Evolutionary conservation across 352 stramenopile species (phyloP).

Genomic region (Phytophthora constricta): DNA sequence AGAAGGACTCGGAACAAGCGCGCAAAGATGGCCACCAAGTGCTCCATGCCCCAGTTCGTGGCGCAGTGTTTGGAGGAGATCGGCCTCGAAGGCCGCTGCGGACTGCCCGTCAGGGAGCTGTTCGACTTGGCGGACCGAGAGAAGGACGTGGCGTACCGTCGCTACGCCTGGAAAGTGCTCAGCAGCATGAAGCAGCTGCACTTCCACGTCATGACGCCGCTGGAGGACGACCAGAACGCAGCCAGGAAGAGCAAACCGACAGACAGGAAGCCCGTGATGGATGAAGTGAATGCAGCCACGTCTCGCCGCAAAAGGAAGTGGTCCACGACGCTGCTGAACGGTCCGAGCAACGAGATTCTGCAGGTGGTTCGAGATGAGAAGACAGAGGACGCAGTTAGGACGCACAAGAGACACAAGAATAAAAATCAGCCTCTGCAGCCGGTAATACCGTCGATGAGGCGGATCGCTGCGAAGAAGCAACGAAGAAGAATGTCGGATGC

Average conservation of each 20-base stretch:
- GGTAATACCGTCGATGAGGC: conserved; percentile 56
- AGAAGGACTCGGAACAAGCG: background rate
- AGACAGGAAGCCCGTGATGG: conserved; percentile 19
- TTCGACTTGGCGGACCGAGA: conserved; percentile 66
- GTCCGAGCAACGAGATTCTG: conserved; percentile 6
- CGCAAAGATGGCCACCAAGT: conserved; percentile 19
- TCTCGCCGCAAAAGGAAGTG: conserved; percentile 71
- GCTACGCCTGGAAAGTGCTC: conserved; percentile 71
- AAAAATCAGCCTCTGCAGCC: conserved; percentile 46
- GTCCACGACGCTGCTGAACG: conserved; percentile 66
- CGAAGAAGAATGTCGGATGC: conserved; percentile 37
- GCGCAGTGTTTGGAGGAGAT: conserved; percentile 84
- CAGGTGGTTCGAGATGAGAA: conserved; percentile 5
- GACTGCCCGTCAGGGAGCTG: conserved; percentile 63
- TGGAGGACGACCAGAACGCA: conserved; percentile 5
- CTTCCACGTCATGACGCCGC: conserved; percentile 72
- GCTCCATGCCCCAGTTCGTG: conserved; percentile 72
- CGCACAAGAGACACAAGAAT: conserved; percentile 35
- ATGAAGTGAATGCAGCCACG: background rate
- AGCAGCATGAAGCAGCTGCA: conserved; percentile 61
- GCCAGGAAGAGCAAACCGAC: background rate
- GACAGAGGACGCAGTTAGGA: background rate
- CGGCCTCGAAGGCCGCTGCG: conserved; percentile 77
- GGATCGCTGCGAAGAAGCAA: conserved; percentile 57
- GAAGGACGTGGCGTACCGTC: conserved; percentile 59